These are phyloP conservation scores for Prunus mira DNA, from an alignment of 306 rosid species.

Conservation along the genomic window DNA sequence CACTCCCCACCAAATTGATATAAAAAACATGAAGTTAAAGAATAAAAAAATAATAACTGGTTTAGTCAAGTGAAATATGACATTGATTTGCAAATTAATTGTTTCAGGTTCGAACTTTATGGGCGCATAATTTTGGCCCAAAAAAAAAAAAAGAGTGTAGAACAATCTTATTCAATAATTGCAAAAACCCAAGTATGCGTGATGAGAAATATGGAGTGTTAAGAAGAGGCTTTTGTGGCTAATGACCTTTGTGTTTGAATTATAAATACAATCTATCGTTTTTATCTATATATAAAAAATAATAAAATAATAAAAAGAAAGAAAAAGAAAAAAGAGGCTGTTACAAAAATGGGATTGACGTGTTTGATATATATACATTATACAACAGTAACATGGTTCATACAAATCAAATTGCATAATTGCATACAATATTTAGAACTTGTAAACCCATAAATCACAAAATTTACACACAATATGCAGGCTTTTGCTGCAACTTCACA, in stretches of 20 bases:
- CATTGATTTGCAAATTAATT: no score
- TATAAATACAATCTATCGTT: no score
- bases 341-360: background rate
- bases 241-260: no score
- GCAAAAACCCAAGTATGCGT: background rate
- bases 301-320: no score
- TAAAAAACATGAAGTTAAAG: no score
- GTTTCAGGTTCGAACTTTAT: no score
- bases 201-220: background rate
- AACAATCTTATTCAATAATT: background rate
- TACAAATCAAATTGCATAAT: background rate
- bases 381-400: constrained; percentile 14
- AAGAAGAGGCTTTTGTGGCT: background rate
- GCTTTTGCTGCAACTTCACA: constrained; percentile 4
- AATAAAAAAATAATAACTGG: no score
- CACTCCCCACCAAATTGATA: no score
- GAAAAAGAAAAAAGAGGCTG: background rate
- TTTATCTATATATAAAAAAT: no score
- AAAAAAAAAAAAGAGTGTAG: no score
- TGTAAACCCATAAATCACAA: background rate
- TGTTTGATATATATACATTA: background rate
- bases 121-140: rapidly evolving
- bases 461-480: constrained; percentile 7
- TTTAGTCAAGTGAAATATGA: no score
- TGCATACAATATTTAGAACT: background rate